These are phyloP conservation scores for Aspergillus cavernicola DNA, from an alignment of 495 filamentous ascomycete species.

Conservation along the genomic window DNA sequence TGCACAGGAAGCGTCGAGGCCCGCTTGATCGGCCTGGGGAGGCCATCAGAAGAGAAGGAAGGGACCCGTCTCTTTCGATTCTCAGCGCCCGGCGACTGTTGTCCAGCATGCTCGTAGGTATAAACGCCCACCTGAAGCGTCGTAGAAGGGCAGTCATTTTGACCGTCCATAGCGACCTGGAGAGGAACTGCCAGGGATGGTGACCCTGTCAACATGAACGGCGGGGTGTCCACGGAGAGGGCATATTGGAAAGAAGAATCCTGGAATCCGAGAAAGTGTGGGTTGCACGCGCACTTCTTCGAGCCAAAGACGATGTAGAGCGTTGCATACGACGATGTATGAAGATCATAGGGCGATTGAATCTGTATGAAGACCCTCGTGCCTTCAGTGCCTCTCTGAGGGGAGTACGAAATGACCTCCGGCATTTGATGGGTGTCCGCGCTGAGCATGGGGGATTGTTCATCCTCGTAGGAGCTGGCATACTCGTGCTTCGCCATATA, in stretches of 20 bases:
- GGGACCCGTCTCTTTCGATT: conserved; percentile 54
- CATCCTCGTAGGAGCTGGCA: conserved; percentile 44
- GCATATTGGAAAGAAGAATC: conserved; percentile 62
- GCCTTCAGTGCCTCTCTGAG: conserved; percentile 62
- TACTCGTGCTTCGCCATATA: conserved; percentile 42
- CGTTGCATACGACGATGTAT: conserved; percentile 51
- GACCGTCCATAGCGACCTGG: conserved; percentile 65
- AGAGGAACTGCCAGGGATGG: conserved; percentile 68
- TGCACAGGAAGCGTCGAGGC: conserved; percentile 37
- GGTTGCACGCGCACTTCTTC: conserved; percentile 58
- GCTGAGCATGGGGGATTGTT: conserved; percentile 36
- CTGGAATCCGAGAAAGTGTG: conserved; percentile 58
- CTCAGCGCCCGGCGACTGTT: conserved; percentile 29
- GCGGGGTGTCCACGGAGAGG: conserved; percentile 69
- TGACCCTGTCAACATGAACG: conserved; percentile 62
- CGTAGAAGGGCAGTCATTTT: conserved; percentile 56
- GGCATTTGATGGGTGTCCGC: conserved; percentile 39
- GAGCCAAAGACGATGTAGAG: conserved; percentile 74
- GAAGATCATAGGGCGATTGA: conserved; percentile 66
- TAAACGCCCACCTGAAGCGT: conserved; percentile 72
- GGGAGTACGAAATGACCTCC: conserved; percentile 63
- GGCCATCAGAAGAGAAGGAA: conserved; percentile 39
- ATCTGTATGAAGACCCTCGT: conserved; percentile 70
- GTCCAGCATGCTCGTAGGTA: conserved; percentile 57
- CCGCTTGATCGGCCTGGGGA: conserved; percentile 43